Conservation (phyloP, 2,329 filamentous ascomycete genomes). For the Fusarium tupiense region DNA sequence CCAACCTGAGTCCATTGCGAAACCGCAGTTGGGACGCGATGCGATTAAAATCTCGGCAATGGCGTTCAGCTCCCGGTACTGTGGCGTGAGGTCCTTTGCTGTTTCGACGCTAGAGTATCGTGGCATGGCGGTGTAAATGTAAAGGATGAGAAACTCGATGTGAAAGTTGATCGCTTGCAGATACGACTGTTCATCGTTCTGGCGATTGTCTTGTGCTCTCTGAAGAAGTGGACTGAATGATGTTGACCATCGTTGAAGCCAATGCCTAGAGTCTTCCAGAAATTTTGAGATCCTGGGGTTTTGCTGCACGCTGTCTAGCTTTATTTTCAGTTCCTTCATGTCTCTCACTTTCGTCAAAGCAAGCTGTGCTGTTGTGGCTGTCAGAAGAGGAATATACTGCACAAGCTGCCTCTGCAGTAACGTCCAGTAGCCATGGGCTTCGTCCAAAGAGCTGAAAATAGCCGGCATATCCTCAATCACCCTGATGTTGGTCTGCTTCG, state of each 20-base stretch:
- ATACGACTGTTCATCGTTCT: slow-evolving; percentile 41
- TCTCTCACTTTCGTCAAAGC: slow-evolving; percentile 41
- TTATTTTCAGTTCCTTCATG: slow-evolving; percentile 44
- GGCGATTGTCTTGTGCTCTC: slow-evolving; percentile 35
- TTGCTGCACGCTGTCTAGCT: slow-evolving; percentile 45
- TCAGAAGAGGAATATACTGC: slow-evolving; percentile 49
- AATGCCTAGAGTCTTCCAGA: slow-evolving; percentile 50
- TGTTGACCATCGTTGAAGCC: slow-evolving; percentile 52
- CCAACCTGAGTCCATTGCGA: slow-evolving; percentile 58
- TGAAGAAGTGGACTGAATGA: slow-evolving; percentile 52
- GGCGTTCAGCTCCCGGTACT: slow-evolving; percentile 54
- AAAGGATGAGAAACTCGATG: slow-evolving; percentile 55
- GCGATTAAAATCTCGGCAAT: slow-evolving; percentile 51
- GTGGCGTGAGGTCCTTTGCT: slow-evolving; percentile 52
- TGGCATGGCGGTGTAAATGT: slow-evolving; percentile 52
- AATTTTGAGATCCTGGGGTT: slow-evolving; percentile 47
- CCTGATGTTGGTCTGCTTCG: slow-evolving; percentile 44
- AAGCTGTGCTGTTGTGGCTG: slow-evolving; percentile 45
- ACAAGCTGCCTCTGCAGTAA: slow-evolving; percentile 52
- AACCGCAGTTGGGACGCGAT: slow-evolving; percentile 50
- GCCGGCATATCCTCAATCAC: slow-evolving; percentile 48
- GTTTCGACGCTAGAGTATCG: slow-evolving; percentile 50
- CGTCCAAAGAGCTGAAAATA: slow-evolving; percentile 46
- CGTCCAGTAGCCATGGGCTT: slow-evolving; percentile 52
- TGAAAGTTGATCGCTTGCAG: slow-evolving; percentile 53